Base-by-base conservation (phyloP, 2,329 filamentous ascomycete genomes). In the Trichoderma asperellum region DNA sequence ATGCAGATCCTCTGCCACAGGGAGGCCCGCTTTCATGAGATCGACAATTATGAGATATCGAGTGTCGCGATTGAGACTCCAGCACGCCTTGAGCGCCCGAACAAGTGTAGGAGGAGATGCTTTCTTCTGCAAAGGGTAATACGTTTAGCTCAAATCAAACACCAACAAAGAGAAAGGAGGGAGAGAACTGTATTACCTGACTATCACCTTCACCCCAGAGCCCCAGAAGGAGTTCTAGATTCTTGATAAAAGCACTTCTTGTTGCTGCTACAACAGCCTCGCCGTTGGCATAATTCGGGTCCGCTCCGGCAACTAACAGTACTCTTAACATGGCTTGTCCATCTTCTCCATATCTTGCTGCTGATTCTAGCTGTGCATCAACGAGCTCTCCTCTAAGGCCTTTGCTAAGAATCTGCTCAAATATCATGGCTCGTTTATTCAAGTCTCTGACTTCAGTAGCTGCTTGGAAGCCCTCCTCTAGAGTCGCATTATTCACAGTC, bases 241-340 rank as follows among this genome's bases (percentile, higher is more conserved):
- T 86, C 0, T 78, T 79, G 49, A 87, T 76, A 69, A 83, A 85
- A 0, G 84, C 85, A 70, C 83, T 85, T 43, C 83, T 80, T 0
- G 85, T 83, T 1, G 86, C 85, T 12, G 85, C 83, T 72, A 86
- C 84, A 4, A 89, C 81, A 5, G 85, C 83, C 65, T 88, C 85
- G 1, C 87, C 87, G 11, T 82, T 80, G 24, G 84, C 84, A 74
- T 84, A 84, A 73, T 89, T 85, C 0, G 86, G 83, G 65, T 85
- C 84, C 3, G 87, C 88, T 0, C 87, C 87, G 37, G 84, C 81
- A 1, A 76, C 76, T 4, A 89, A 77, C 21, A 90, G 74, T 11
- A 88, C 81, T 34, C 77, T 78, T 37, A 89, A 80, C 16, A 88
- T 76, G 6, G 80, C 79, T 34, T 82, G 79, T 1, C 83, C 86